Conservation (phyloP, 1,139 yeast species). For the Kluyveromyces marxianus region DNA sequence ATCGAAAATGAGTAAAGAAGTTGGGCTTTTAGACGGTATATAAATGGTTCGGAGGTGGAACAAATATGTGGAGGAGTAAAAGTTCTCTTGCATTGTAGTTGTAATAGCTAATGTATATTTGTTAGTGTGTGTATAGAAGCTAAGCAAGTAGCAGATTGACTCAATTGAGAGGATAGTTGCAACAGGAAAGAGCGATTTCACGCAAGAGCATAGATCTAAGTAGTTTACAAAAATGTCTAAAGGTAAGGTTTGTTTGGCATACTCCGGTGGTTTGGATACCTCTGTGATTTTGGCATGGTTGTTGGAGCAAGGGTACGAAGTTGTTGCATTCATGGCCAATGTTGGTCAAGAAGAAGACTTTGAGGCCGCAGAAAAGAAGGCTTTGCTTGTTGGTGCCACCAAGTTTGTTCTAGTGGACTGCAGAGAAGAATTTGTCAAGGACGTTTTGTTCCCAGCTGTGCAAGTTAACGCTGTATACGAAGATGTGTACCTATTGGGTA, state of each 20-base stretch:
- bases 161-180: too few relatives aligned
- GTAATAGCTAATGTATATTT: too few relatives aligned
- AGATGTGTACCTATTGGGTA: conserved; percentile 91
- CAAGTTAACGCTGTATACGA: conserved; percentile 97
- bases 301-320: conserved; percentile 95
- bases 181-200: too few relatives aligned
- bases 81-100: too few relatives aligned
- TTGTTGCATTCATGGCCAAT: conserved; percentile 93
- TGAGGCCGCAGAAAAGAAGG: conserved; percentile 94
- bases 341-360: conserved; percentile 99
- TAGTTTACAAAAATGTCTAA: conserved; percentile 79
- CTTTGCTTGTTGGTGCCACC: conserved; percentile 93
- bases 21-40: too few relatives aligned
- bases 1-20: too few relatives aligned
- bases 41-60: too few relatives aligned
- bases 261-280: conserved; percentile 98
- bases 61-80: too few relatives aligned
- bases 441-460: conserved; percentile 88
- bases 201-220: too few relatives aligned
- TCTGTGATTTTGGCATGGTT: conserved; percentile 97
- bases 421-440: conserved; percentile 88
- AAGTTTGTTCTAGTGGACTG: conserved; percentile 92
- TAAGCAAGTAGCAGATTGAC: too few relatives aligned
- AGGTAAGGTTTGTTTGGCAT: conserved; percentile 98
- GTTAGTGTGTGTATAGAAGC: too few relatives aligned